Evolutionary conservation across 2,329 filamentous ascomycete genomes (phyloP).

Genomic region (Colletotrichum aenigma): DNA sequence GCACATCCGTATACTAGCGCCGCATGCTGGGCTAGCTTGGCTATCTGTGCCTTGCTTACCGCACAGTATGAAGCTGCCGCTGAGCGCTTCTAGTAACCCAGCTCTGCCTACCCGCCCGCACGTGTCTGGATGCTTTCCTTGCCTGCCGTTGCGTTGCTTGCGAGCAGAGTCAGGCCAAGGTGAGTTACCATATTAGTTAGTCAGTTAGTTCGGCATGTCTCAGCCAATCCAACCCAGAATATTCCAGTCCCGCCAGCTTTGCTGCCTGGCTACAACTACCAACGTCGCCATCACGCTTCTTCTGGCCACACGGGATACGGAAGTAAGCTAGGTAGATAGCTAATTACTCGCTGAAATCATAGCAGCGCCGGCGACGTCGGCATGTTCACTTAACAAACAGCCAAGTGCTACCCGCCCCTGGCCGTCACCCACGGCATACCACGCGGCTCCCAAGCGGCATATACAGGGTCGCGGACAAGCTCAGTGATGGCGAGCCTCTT

Average conservation of each 20-base stretch:
- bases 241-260: background rate
- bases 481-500: background rate
- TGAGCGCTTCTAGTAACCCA: background rate
- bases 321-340: background rate
- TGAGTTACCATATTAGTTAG: too few relatives aligned
- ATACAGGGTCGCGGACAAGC: too few relatives aligned
- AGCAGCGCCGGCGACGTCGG: background rate
- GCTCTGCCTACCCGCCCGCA: background rate
- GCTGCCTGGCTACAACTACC: background rate
- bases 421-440: background rate
- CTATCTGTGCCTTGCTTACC: background rate
- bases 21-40: background rate
- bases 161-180: too few relatives aligned
- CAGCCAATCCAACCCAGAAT: background rate
- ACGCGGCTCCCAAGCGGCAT: too few relatives aligned
- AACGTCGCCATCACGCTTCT: background rate
- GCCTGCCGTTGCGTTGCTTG: background rate
- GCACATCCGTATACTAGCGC: background rate
- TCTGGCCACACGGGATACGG: too few relatives aligned
- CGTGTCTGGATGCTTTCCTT: background rate
- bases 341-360: background rate
- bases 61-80: background rate
- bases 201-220: background rate
- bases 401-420: background rate
- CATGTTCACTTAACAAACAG: background rate